Percentiles rank a stretch among this genome's conserved stretches.
These are phyloP conservation scores for Auxenochlorella pyrenoidosa DNA, from an alignment of 139 green algal genomes.

Conservation along the genomic window DNA sequence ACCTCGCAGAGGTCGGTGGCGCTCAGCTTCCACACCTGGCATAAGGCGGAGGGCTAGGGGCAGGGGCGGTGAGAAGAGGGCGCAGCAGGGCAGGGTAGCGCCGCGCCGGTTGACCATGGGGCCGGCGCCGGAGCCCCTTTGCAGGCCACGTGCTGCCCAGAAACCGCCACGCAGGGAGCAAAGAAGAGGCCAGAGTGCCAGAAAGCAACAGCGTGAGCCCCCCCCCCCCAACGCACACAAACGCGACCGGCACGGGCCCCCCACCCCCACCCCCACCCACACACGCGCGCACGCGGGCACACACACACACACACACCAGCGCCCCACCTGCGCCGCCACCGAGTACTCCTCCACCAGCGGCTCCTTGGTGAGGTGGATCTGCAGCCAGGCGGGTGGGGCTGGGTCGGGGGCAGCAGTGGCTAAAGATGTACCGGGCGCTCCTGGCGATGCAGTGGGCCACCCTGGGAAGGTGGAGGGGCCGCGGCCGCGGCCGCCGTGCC, in stretches of 20 bases:
- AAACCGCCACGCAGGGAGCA: too few species aligned
- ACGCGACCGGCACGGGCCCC: background rate
- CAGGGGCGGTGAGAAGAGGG: background rate
- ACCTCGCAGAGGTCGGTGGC: conserved; percentile 97
- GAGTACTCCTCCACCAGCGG: conserved; percentile 99
- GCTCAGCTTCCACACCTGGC: conserved; percentile 91
- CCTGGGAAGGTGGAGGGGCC: too few species aligned
- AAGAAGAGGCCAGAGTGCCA: too few species aligned
- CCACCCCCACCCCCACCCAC: background rate
- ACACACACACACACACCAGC: background rate
- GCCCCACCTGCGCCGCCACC: conserved; percentile 91
- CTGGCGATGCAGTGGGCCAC: too few species aligned
- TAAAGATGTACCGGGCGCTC: too few species aligned
- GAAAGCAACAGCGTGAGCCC: too few species aligned
- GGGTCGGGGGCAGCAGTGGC: background rate
- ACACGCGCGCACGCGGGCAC: background rate
- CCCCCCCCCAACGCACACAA: too few species aligned
- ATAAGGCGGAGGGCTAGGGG: too few species aligned
- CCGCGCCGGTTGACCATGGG: too few species aligned
- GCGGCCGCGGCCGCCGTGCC: too few species aligned
- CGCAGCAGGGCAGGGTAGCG: background rate
- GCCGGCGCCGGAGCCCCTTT: too few species aligned
- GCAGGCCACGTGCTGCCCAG: too few species aligned
- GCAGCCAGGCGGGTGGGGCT: conserved; percentile 40
- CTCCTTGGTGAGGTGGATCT: conserved; percentile 97